Evolutionary conservation across 768 basidiomycete species (phyloP).

Genomic region (Tulasnella sp.): DNA sequence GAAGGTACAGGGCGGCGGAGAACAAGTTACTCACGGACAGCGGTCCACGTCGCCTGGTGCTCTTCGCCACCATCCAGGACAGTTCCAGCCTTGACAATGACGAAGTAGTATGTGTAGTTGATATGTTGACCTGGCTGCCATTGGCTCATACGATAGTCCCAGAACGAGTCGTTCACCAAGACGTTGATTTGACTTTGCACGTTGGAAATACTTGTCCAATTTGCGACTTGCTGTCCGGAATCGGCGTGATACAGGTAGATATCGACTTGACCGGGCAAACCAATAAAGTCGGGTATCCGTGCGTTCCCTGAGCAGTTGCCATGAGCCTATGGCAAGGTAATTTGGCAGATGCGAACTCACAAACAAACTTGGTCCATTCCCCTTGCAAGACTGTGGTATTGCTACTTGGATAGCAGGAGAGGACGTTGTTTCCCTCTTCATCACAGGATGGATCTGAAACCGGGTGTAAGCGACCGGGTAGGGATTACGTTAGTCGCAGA

Average conservation of each 20-base stretch:
- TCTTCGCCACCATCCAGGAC: slow-evolving; percentile 44
- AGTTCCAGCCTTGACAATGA: slow-evolving; percentile 48
- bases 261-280: slow-evolving; percentile 52
- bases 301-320: slow-evolving; percentile 51
- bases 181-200: slow-evolving; percentile 41
- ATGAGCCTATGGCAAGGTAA: slow-evolving; percentile 28
- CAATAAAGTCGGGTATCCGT: slow-evolving; percentile 43
- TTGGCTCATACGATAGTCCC: slow-evolving; percentile 38
- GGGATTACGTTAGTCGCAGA: too few relatives aligned
- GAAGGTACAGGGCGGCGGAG: neutral
- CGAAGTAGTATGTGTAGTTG: slow-evolving; percentile 63
- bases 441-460: slow-evolving; percentile 28
- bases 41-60: slow-evolving; percentile 62
- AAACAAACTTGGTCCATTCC: slow-evolving; percentile 64
- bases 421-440: slow-evolving; percentile 46
- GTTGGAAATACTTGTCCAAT: slow-evolving; percentile 36
- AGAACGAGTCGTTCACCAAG: slow-evolving; percentile 67
- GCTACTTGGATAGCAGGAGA: slow-evolving; percentile 61
- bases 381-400: slow-evolving; percentile 53
- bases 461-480: too few relatives aligned
- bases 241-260: slow-evolving; percentile 70
- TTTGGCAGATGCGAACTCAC: slow-evolving; percentile 32
- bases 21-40: slow-evolving; percentile 53
- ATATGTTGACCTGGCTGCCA: slow-evolving; percentile 38
- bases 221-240: slow-evolving; percentile 39